Conservation (phyloP, 176 grass and related monocot species). For the Phoenix roebelenii region DNA sequence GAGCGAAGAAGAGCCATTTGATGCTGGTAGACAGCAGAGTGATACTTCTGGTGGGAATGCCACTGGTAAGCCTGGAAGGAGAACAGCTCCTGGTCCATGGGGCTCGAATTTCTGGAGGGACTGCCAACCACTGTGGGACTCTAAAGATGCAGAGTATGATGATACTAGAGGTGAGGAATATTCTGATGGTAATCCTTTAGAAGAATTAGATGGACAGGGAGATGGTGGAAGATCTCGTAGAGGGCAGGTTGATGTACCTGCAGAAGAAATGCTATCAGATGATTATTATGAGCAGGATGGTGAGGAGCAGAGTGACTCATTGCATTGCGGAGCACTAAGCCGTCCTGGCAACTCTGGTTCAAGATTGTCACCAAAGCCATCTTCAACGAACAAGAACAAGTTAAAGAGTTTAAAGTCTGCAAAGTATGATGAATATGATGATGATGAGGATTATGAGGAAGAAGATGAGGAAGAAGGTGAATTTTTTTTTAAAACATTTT, state of each 20-base stretch:
- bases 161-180: constrained; percentile 20
- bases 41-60: constrained; percentile 26
- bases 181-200: constrained; percentile 37
- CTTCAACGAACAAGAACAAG: constrained; percentile 28
- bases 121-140: constrained; percentile 29
- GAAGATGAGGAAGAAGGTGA: constrained; percentile 67
- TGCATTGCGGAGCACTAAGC: constrained; percentile 41
- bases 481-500: constrained; percentile 5
- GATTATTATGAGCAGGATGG: constrained; percentile 93
- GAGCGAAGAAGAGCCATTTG: constrained; percentile 44
- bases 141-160: constrained; percentile 23
- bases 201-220: constrained; percentile 43
- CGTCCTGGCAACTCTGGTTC: constrained; percentile 49
- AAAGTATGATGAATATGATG: constrained; percentile 46
- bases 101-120: constrained; percentile 78
- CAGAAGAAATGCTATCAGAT: constrained; percentile 93
- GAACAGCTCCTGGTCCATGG: constrained; percentile 42
- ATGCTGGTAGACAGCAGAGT: constrained; percentile 15
- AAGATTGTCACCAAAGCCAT: constrained; percentile 33
- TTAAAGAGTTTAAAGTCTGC: constrained; percentile 36
- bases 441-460: constrained; percentile 42
- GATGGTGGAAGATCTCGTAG: constrained; percentile 37
- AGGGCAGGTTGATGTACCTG: constrained; percentile 50
- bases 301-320: constrained; percentile 60
- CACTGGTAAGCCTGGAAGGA: constrained; percentile 33